phyloP scores from a whole-genome alignment of 495 filamentous ascomycete species.

The Physcia stellaris region DNA sequence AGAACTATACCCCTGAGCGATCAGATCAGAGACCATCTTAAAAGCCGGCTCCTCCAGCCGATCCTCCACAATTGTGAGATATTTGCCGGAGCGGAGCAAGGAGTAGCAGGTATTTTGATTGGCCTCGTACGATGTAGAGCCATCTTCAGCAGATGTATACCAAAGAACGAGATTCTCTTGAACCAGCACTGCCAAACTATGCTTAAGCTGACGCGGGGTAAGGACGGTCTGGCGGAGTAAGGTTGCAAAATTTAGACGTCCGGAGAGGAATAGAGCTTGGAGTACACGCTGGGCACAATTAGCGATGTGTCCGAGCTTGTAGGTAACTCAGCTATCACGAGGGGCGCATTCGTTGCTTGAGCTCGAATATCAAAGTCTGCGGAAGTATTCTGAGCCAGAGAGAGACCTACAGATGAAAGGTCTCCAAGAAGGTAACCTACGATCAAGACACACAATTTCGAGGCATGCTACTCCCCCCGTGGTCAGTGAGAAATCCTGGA shows the following conservation, averaged over 20 bases:
- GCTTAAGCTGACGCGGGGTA: constrained; percentile 50
- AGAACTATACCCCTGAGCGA: constrained; percentile 63
- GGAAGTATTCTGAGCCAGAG: too few relatives aligned
- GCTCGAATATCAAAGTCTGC: too few relatives aligned
- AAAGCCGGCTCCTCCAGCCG: constrained; percentile 57
- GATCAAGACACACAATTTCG: constrained; percentile 80
- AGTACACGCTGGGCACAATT: constrained; percentile 53
- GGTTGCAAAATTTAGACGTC: constrained; percentile 56
- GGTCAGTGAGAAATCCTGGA: too few relatives aligned
- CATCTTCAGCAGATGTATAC: constrained; percentile 47
- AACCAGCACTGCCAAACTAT: constrained; percentile 69
- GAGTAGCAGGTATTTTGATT: constrained; percentile 62
- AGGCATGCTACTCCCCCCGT: constrained; percentile 46
- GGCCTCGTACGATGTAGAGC: constrained; percentile 64
- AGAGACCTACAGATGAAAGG: constrained; percentile 73
- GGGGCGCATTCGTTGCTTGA: too few relatives aligned
- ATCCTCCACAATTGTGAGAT: constrained; percentile 58
- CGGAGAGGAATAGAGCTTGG: constrained; percentile 58
- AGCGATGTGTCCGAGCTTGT: too few relatives aligned
- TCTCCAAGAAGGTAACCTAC: constrained; percentile 81
- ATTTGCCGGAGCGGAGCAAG: constrained; percentile 66
- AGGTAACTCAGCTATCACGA: too few relatives aligned
- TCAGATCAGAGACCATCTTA: constrained; percentile 55
- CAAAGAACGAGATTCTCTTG: constrained; percentile 80
- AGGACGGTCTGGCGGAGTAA: constrained; percentile 56